These are phyloP conservation scores for Daldinia loculata DNA, from an alignment of 495 filamentous ascomycete genomes.

Conservation along the genomic window DNA sequence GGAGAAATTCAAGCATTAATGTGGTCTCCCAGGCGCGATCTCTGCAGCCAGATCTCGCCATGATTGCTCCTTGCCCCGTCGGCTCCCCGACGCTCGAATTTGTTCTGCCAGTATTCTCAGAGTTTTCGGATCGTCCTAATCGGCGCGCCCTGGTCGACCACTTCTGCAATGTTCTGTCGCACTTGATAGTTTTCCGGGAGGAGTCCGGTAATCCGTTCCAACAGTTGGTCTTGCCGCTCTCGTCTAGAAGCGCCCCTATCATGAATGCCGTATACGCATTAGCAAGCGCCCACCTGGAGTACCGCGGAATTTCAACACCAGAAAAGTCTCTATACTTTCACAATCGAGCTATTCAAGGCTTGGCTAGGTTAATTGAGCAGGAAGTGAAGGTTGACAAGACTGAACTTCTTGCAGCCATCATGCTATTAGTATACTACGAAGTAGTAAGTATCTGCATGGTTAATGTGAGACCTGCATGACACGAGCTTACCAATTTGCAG, in stretches of 20 bases:
- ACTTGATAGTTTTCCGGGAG: constrained; percentile 70
- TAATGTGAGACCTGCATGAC: not conserved
- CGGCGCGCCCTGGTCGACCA: constrained; percentile 66
- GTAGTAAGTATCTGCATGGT: constrained; percentile 53
- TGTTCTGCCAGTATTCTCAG: constrained; percentile 59
- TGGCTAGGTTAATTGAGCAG: constrained; percentile 65
- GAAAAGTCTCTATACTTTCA: constrained; percentile 69
- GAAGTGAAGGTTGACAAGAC: constrained; percentile 59
- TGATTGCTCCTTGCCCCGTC: constrained; percentile 59
- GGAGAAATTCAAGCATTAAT: constrained; percentile 28
- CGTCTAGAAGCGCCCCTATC: constrained; percentile 60
- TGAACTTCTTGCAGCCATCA: constrained; percentile 68
- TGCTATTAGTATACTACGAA: constrained; percentile 71
- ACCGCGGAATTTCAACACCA: constrained; percentile 61
- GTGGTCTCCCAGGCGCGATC: constrained; percentile 43
- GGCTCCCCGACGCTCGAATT: constrained; percentile 61
- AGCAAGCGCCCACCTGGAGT: constrained; percentile 66
- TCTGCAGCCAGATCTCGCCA: constrained; percentile 50
- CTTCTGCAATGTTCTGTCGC: constrained; percentile 69
- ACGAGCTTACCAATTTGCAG: constrained; percentile 45
- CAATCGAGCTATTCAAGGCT: constrained; percentile 64
- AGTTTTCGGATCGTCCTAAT: constrained; percentile 64
- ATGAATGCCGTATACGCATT: constrained; percentile 68
- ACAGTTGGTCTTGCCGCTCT: constrained; percentile 67
- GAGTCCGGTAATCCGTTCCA: constrained; percentile 70